Conservation (phyloP, 2,329 filamentous ascomycete species). For the Ophiostoma perfectum region DNA sequence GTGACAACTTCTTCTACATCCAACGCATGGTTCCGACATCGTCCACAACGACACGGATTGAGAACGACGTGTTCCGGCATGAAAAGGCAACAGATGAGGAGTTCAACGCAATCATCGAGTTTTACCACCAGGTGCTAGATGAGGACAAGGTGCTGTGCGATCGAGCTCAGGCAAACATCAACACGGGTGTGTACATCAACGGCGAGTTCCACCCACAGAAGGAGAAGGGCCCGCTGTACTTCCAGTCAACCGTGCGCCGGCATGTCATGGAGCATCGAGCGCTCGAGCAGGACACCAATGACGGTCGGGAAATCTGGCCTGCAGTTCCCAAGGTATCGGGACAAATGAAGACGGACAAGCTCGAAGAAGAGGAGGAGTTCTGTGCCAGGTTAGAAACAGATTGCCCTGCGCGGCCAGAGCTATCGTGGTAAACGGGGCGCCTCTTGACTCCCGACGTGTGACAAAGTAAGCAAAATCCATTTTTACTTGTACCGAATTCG, state of each 20-base stretch:
- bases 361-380: constrained; percentile 31
- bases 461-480: no score
- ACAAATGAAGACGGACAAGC: constrained; percentile 28
- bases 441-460: no score
- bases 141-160: constrained; percentile 50
- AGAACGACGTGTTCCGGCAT: constrained; percentile 49
- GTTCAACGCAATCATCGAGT: constrained; percentile 42
- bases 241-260: constrained; percentile 31
- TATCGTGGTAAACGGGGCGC: constrained; percentile 21
- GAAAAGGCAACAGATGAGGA: constrained; percentile 42
- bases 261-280: constrained; percentile 31
- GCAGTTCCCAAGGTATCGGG: constrained; percentile 28
- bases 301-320: constrained; percentile 33
- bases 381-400: constrained; percentile 28
- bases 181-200: constrained; percentile 46
- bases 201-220: constrained; percentile 48
- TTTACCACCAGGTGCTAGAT: constrained; percentile 47
- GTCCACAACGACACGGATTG: constrained; percentile 40
- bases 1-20: constrained; percentile 47
- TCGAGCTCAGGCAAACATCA: constrained; percentile 46
- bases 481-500: no score
- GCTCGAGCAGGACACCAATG: constrained; percentile 25
- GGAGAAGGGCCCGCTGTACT: constrained; percentile 50
- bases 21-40: constrained; percentile 46
- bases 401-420: constrained; percentile 10